Conservation (phyloP, 495 filamentous ascomycete genomes). For the Penicillium fimorum region DNA sequence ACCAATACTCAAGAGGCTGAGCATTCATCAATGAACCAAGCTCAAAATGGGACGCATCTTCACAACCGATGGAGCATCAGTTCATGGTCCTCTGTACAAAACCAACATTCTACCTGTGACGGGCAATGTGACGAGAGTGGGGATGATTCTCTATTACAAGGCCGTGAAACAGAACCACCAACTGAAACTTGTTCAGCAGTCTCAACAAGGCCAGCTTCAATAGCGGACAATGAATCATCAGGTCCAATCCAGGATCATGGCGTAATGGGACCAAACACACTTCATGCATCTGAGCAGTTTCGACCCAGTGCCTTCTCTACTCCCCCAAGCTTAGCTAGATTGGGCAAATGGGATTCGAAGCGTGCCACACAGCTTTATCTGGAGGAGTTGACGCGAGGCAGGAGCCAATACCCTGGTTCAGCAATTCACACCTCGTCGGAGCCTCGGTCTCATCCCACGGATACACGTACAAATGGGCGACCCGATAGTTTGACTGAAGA, state of each 20-base stretch:
- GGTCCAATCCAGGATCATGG: slow-evolving; percentile 24
- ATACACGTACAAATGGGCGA: slow-evolving; percentile 18
- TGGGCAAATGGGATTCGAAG: slow-evolving; percentile 54
- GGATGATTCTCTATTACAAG: slow-evolving; percentile 26
- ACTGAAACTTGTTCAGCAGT: slow-evolving; percentile 38
- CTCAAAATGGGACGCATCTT: slow-evolving; percentile 20
- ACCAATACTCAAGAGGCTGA: slow-evolving; percentile 33
- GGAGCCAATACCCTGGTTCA: slow-evolving; percentile 23
- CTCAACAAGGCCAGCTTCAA: slow-evolving; percentile 32
- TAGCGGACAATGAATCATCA: slow-evolving; percentile 19
- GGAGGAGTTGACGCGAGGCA: slow-evolving; percentile 47
- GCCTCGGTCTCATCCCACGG: slow-evolving; percentile 13
- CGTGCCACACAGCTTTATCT: slow-evolving; percentile 54
- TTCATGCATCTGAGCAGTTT: slow-evolving; percentile 10
- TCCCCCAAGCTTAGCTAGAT: slow-evolving; percentile 47
- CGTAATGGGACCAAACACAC: slow-evolving; percentile 19
- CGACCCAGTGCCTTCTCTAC: slow-evolving; percentile 21
- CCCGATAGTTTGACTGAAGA: slow-evolving; percentile 38
- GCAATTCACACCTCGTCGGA: slow-evolving; percentile 21
- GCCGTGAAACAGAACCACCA: slow-evolving; percentile 26
- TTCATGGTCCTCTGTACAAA: slow-evolving; percentile 51
- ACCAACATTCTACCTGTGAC: slow-evolving; percentile 41
- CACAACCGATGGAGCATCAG: slow-evolving; percentile 51
- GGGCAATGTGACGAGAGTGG: slow-evolving; percentile 38
- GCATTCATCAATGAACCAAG: slow-evolving; percentile 21